Evolutionary conservation across 257 asterid species (phyloP), one percentile per base, ranked within the genome.

Genomic region (Fraxinus americana): DNA sequence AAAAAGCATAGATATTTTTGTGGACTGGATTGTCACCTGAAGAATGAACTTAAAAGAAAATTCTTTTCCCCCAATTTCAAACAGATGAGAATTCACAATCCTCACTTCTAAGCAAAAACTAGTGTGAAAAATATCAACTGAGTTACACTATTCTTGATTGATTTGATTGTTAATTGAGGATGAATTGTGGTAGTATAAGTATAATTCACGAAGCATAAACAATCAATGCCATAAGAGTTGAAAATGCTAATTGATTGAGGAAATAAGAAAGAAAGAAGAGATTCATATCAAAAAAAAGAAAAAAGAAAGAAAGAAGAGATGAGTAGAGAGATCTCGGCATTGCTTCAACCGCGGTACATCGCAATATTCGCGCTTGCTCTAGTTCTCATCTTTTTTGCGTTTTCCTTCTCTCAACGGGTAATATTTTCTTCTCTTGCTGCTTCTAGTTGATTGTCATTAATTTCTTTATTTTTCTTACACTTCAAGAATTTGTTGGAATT

Each of bases 281-380:
- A 94, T 92, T n/a, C n/a, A n/a, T n/a, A n/a, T n/a, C n/a, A n/a
- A n/a, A n/a, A n/a, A n/a, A n/a, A n/a, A n/a, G 5, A 23, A 63
- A 23, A 14, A 27, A 23, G 17, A 25, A 2, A 63, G 61, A 45
- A 39, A 67, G 59, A 81, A 75, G 85, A 80, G 48, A 94, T 92
- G 98, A 89, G 87, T 79, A 83, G 97, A 78, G 95, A 83, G 87
- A 88, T 92, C 87, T 91, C 92, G 52, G 90, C 17, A 39, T 70
- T 90, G 81, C 41, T 94, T 38, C 97, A 89, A 76, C 94, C 96
- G 13, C 88, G 89, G 82, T 80, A 78, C 81, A 80, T 92, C 45
- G 79, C 90, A 77, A 77, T 91, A 75, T 79, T 89, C 82, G 75
- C 81, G 68, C 85, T 85, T 71, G 91, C 82, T 78, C 75, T 89